A percentile compares a stretch with the other conserved stretches of the same genome.
These are phyloP conservation scores for Yamadazyma taylorii DNA, from an alignment of 1,139 yeast genomes.

Conservation along the genomic window DNA sequence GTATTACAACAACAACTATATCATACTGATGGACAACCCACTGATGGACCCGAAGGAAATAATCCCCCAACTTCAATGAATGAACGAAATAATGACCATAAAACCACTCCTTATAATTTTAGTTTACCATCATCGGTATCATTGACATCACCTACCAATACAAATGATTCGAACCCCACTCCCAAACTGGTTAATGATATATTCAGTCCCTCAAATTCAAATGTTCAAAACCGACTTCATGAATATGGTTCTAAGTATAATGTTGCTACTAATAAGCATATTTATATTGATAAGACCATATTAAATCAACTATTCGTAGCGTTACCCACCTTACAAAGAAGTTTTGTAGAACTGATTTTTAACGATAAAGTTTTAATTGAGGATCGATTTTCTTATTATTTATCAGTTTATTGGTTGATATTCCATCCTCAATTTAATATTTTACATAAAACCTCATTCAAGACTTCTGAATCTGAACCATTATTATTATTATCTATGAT, in stretches of 20 bases:
- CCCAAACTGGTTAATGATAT: slow-evolving; percentile 21
- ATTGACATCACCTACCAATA: slow-evolving; percentile 37
- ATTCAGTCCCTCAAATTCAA: slow-evolving; percentile 16
- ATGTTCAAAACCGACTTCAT: slow-evolving; percentile 10
- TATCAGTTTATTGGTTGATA: slow-evolving; percentile 52
- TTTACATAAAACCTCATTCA: slow-evolving; percentile 63
- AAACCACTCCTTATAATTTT: slow-evolving; percentile 11
- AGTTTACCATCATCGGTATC: slow-evolving; percentile 24
- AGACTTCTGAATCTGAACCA: slow-evolving; percentile 52
- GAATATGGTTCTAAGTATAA: slow-evolving; percentile 22
- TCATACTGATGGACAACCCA: not conserved
- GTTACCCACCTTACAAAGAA: slow-evolving; percentile 17
- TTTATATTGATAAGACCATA: slow-evolving; percentile 26
- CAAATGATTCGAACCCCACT: slow-evolving; percentile 32
- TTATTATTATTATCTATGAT: slow-evolving; percentile 59
- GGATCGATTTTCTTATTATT: slow-evolving; percentile 34
- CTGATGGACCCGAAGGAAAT: not conserved
- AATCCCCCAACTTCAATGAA: not conserved
- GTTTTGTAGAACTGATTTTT: slow-evolving; percentile 23
- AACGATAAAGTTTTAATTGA: slow-evolving; percentile 22
- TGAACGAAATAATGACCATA: slow-evolving; percentile 1
- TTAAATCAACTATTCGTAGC: slow-evolving; percentile 18
- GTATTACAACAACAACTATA: slow-evolving; percentile 4
- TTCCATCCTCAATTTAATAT: slow-evolving; percentile 66
- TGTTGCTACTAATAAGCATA: slow-evolving; percentile 25